Evolutionary conservation across 495 filamentous ascomycete species (phyloP), one percentile per base, ranked within the genome.

Genomic region (Xylaria sp.): DNA sequence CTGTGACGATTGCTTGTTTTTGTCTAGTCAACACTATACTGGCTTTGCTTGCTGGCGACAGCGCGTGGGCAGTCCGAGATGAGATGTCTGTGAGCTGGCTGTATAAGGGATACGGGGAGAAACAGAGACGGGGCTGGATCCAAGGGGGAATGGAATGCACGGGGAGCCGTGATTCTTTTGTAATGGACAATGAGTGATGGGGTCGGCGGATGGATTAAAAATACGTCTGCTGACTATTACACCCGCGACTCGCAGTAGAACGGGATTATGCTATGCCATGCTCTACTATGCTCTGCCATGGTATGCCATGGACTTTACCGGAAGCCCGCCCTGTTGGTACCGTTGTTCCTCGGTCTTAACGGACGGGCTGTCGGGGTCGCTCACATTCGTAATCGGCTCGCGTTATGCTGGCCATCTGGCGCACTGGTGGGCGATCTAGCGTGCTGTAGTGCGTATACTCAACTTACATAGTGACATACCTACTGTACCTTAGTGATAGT

Each of bases 121-220:
- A 29, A 59, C 44, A 46, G 15, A 68, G 48, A 24, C 37, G 6
- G 37, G 52, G 52, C 66, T 44, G 50, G 50, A 59, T 14, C 31
- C 64, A 17, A 35, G 50, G 40, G 71, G 63, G 37, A 26, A 50
- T 46, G 69, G n/a, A n/a, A n/a, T n/a, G n/a, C n/a, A n/a, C n/a
- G n/a, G n/a, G 69, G 70, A 72, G 46, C 62, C 33, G 35, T 72
- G 67, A 70, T 76, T 77, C 76, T 76, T 75, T 78, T 78, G 76
- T 78, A 78, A 76, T 73, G 44, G 64, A 35, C 46, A 44, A 37
- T 50, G 69, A 67, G n/a, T n/a, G n/a, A n/a, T n/a, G n/a, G 72
- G 73, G 73, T 24, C 21, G 26, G 64, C 62, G 72, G 74, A 62
- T 61, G 58, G 71, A 41, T 73, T 58, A 68, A 67, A 57, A 58